A percentile compares a stretch with the other conserved stretches of the same genome.
Conservation (phyloP, 2,329 filamentous ascomycete species). For the Hirsutella thompsonii region DNA sequence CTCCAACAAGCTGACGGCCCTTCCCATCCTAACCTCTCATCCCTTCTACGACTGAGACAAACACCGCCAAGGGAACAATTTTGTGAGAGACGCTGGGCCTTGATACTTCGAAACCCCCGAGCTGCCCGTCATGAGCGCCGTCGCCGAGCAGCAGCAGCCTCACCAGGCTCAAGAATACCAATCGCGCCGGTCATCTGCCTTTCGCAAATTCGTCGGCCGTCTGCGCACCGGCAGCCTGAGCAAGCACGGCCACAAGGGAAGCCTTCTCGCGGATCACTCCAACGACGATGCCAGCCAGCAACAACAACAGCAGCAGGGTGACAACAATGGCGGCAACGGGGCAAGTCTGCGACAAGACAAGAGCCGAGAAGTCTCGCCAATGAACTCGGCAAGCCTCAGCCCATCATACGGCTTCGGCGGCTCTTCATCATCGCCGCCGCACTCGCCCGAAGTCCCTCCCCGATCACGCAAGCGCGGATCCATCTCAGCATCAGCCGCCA, state of each 20-base stretch:
- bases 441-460: background rate
- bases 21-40: too few relatives aligned
- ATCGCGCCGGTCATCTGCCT: background rate
- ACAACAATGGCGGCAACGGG: too few relatives aligned
- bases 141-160: background rate
- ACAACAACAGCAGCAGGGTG: background rate
- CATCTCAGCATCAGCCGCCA: background rate
- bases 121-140: background rate
- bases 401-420: background rate
- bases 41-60: too few relatives aligned
- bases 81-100: too few relatives aligned
- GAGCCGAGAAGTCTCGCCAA: background rate
- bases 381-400: background rate
- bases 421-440: background rate
- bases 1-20: too few relatives aligned
- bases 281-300: background rate
- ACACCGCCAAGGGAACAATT: too few relatives aligned
- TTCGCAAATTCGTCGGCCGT: conserved; percentile 7
- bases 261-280: background rate
- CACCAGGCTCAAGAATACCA: too few relatives aligned
- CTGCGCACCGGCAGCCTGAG: conserved; percentile 3
- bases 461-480: background rate
- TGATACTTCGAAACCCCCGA: too few relatives aligned
- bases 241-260: background rate
- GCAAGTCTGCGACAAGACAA: background rate